These are phyloP conservation scores for Hericium erinaceus DNA, from an alignment of 768 basidiomycete species.

Conservation along the genomic window DNA sequence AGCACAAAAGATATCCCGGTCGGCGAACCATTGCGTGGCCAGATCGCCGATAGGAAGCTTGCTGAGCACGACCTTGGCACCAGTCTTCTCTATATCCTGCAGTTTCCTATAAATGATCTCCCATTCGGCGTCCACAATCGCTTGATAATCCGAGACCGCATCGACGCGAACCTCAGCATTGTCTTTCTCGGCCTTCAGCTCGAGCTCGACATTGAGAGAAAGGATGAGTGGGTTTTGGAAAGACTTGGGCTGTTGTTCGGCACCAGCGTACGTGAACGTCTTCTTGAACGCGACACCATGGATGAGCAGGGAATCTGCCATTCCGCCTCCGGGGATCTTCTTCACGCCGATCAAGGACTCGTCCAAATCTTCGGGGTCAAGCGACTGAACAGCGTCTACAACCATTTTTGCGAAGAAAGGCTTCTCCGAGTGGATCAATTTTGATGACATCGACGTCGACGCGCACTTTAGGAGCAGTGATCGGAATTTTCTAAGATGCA, in stretches of 20 bases:
- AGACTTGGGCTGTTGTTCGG: constrained; percentile 95
- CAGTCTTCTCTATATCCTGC: constrained; percentile 90
- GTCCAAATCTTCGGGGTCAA: constrained; percentile 91
- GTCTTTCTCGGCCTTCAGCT: constrained; percentile 98
- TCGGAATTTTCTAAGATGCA: constrained; percentile 65
- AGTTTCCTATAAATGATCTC: constrained; percentile 98
- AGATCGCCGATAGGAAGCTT: constrained; percentile 98
- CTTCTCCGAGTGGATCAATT: constrained; percentile 96
- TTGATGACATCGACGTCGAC: constrained; percentile 99
- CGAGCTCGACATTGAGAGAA: constrained; percentile 94
- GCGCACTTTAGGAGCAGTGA: constrained; percentile 94
- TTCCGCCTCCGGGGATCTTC: constrained; percentile 94
- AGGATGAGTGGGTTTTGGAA: constrained; percentile 85
- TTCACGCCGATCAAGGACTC: constrained; percentile 95
- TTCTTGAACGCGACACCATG: constrained; percentile 97
- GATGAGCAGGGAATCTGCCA: constrained; percentile 91
- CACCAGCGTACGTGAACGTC: constrained; percentile 98
- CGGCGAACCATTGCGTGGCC: constrained; percentile 98
- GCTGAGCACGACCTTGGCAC: constrained; percentile 94
- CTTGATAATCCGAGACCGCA: constrained; percentile 95
- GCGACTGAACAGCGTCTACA: constrained; percentile 87
- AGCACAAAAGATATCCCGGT: constrained; percentile 97
- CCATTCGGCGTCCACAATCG: constrained; percentile 99
- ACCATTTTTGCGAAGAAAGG: constrained; percentile 99
- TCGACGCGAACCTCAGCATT: constrained; percentile 98